Conservation (phyloP, 495 filamentous ascomycete genomes). For the Rhypophila decipiens region DNA sequence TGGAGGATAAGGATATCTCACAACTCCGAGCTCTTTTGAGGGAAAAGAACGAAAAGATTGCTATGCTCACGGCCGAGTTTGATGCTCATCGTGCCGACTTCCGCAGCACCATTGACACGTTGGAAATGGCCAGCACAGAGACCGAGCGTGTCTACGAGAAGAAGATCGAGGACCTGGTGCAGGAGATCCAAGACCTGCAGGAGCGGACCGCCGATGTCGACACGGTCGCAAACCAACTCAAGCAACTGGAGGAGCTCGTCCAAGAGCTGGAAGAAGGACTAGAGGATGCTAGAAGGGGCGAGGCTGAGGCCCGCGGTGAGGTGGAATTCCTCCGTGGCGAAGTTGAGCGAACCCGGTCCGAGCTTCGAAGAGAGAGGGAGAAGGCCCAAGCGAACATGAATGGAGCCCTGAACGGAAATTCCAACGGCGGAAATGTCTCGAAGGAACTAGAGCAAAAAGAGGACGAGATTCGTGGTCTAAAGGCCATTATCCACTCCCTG, state of each 20-base stretch:
- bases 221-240: slow-evolving; percentile 80
- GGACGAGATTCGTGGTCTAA: slow-evolving; percentile 92
- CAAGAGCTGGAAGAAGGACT: slow-evolving; percentile 95
- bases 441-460: slow-evolving; percentile 90
- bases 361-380: slow-evolving; percentile 84
- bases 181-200: slow-evolving; percentile 74
- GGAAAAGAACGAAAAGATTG: slow-evolving; percentile 96
- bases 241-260: slow-evolving; percentile 91
- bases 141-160: slow-evolving; percentile 98
- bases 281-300: slow-evolving; percentile 91
- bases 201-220: slow-evolving; percentile 84
- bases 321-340: slow-evolving; percentile 95
- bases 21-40: slow-evolving; percentile 76
- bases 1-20: slow-evolving; percentile 71
- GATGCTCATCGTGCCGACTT: slow-evolving; percentile 95
- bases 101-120: slow-evolving; percentile 88
- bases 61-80: slow-evolving; percentile 86
- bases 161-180: slow-evolving; percentile 79
- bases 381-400: slow-evolving; percentile 63
- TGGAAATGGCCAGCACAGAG: slow-evolving; percentile 93
- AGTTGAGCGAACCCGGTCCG: slow-evolving; percentile 86
- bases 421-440: slow-evolving; percentile 38
- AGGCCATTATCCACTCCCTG: slow-evolving; percentile 95
- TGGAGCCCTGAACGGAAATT: slow-evolving; percentile 45
- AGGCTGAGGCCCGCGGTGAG: slow-evolving; percentile 92